A percentile compares a stretch with the other conserved stretches of the same genome.
phyloP scores from a whole-genome alignment of 2,329 filamentous ascomycete genomes.

The Trichoderma harzianum region DNA sequence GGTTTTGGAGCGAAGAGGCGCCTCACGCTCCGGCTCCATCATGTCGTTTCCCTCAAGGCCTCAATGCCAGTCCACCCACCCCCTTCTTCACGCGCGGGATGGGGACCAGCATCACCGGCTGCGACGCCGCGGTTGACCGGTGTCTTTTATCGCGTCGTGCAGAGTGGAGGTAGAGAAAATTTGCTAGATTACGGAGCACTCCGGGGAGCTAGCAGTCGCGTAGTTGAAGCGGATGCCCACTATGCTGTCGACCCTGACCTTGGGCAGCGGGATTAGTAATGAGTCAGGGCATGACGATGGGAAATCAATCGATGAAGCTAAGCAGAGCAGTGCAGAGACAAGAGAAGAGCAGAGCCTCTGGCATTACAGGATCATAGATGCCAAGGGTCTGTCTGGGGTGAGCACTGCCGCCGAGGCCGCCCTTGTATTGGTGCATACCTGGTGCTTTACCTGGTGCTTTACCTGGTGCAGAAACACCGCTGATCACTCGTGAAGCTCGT shows the following conservation, averaged over 20 bases:
- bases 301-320: neutral
- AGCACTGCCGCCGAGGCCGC: neutral
- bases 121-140: constrained; percentile 13
- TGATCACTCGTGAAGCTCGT: neutral
- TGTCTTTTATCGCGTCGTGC: neutral
- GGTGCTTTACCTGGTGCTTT: neutral
- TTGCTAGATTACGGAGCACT: constrained; percentile 1
- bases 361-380: neutral
- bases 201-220: constrained; percentile 1
- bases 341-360: neutral
- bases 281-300: neutral
- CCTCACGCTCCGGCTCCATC: neutral
- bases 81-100: neutral
- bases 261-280: constrained; percentile 3
- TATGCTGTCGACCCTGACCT: neutral
- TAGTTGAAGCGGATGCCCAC: neutral
- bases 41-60: neutral
- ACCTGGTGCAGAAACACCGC: neutral
- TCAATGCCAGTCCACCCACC: constrained; percentile 1
- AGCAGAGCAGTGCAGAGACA: neutral
- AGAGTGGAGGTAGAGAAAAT: constrained; percentile 8
- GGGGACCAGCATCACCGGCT: constrained; percentile 7
- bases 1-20: neutral
- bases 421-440: neutral
- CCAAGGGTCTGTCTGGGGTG: neutral